Conservation (phyloP, 148 eudicot species). For the Rhododendron simsii region DNA sequence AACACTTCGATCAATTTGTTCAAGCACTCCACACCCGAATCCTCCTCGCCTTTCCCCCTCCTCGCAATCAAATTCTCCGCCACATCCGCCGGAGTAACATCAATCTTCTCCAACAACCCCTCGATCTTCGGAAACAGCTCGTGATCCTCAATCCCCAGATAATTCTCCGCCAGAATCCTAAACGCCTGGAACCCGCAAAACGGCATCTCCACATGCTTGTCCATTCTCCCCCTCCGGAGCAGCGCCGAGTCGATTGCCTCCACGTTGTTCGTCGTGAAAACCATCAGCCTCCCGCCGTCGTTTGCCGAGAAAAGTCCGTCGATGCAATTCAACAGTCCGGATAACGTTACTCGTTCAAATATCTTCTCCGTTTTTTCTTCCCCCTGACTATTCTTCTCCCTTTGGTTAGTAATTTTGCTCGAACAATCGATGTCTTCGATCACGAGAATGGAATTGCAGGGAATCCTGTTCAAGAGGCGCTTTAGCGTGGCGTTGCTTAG, state of each 20-base stretch:
- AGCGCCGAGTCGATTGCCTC: slow-evolving; percentile 55
- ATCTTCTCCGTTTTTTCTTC: not conserved
- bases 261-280: slow-evolving; percentile 47
- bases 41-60: not conserved
- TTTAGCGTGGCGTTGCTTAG: slow-evolving; percentile 36
- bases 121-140: not conserved
- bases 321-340: slow-evolving; percentile 51
- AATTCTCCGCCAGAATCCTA: slow-evolving; percentile 41
- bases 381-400: slow-evolving; percentile 17
- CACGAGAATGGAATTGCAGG: slow-evolving; percentile 43
- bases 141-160: slow-evolving; percentile 28
- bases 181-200: slow-evolving; percentile 45
- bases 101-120: slow-evolving; percentile 25
- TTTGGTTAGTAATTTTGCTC: slow-evolving; percentile 35
- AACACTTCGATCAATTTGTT: not conserved
- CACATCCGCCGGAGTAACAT: slow-evolving; percentile 52
- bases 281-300: slow-evolving; percentile 41
- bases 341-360: slow-evolving; percentile 31
- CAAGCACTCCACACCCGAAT: not conserved
- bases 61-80: slow-evolving; percentile 43
- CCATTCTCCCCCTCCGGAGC: slow-evolving; percentile 52
- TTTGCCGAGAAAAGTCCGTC: slow-evolving; percentile 59
- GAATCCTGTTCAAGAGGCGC: slow-evolving; percentile 38
- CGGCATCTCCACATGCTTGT: slow-evolving; percentile 42
- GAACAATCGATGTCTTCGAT: slow-evolving; percentile 72